These are phyloP conservation scores for Aureobasidium pullulans DNA, from an alignment of 2,329 filamentous ascomycete species.

Conservation along the genomic window DNA sequence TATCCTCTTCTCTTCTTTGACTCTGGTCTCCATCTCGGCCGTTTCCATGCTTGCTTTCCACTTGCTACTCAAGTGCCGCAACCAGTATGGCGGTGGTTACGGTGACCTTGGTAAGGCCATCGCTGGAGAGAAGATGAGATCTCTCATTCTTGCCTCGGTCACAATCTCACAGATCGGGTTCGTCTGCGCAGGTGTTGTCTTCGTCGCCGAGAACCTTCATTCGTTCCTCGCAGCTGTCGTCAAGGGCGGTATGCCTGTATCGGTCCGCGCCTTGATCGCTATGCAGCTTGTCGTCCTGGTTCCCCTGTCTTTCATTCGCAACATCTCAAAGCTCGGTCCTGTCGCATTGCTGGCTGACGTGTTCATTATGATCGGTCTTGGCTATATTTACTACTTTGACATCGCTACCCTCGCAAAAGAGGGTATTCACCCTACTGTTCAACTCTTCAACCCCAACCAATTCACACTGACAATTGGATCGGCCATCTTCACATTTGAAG, in stretches of 20 bases:
- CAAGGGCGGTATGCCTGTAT: slow-evolving; percentile 38
- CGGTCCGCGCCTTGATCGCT: slow-evolving; percentile 54
- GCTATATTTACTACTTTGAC: slow-evolving; percentile 69
- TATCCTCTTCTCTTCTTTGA: slow-evolving; percentile 65
- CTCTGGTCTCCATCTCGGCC: slow-evolving; percentile 56
- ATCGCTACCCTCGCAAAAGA: slow-evolving; percentile 47
- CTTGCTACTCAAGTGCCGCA: slow-evolving; percentile 60
- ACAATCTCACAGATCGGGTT: slow-evolving; percentile 70
- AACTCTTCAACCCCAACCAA: slow-evolving; percentile 60
- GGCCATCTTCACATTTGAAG: slow-evolving; percentile 72
- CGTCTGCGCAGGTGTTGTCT: slow-evolving; percentile 70
- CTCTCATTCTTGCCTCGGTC: slow-evolving; percentile 61
- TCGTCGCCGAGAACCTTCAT: slow-evolving; percentile 65
- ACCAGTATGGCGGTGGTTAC: slow-evolving; percentile 60
- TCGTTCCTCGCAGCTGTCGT: slow-evolving; percentile 60
- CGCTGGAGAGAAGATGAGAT: slow-evolving; percentile 55
- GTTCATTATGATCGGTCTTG: slow-evolving; percentile 63
- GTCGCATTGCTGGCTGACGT: slow-evolving; percentile 62
- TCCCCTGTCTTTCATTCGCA: slow-evolving; percentile 62
- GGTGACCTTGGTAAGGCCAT: slow-evolving; percentile 65
- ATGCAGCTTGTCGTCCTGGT: slow-evolving; percentile 59
- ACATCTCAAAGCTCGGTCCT: slow-evolving; percentile 66
- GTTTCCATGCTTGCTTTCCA: slow-evolving; percentile 66
- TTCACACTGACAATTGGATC: slow-evolving; percentile 67
- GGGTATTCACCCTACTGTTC: slow-evolving; percentile 55